These are phyloP conservation scores for Hypoxylon rubiginosum DNA, from an alignment of 2,329 filamentous ascomycete genomes.

Conservation along the genomic window DNA sequence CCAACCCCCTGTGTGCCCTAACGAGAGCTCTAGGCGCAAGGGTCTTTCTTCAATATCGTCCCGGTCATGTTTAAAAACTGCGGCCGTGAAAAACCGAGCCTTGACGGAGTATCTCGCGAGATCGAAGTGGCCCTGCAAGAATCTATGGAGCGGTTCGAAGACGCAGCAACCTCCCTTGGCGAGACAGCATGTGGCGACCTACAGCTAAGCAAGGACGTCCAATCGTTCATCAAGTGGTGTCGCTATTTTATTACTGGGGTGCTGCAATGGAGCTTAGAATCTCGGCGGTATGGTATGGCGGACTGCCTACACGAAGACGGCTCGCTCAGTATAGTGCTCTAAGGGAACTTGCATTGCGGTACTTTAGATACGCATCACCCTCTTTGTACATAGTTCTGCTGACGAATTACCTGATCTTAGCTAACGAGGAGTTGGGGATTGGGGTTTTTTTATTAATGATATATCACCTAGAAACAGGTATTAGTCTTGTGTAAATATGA, in stretches of 20 bases:
- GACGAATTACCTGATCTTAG: not conserved
- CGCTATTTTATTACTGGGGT: constrained; percentile 49
- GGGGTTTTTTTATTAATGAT: not conserved
- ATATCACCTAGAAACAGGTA: not conserved
- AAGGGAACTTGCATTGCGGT: not conserved
- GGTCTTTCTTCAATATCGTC: constrained; percentile 46
- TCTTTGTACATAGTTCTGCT: too few species aligned
- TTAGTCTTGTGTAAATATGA: not conserved
- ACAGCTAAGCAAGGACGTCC: constrained; percentile 40
- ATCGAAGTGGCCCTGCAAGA: constrained; percentile 36
- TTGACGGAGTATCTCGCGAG: constrained; percentile 39
- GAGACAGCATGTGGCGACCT: constrained; percentile 34
- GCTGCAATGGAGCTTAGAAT: constrained; percentile 48
- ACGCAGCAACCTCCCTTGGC: constrained; percentile 36
- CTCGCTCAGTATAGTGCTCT: constrained; percentile 45
- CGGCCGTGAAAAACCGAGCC: constrained; percentile 32
- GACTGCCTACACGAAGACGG: constrained; percentile 45
- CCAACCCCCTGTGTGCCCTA: constrained; percentile 7
- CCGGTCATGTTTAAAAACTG: constrained; percentile 48
- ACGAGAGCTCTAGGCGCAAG: constrained; percentile 40
- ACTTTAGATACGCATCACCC: not conserved
- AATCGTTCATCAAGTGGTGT: constrained; percentile 46
- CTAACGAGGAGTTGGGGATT: not conserved
- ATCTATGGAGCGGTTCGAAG: constrained; percentile 44
- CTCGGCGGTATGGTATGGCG: constrained; percentile 48